Percentiles rank a stretch among this genome's conserved stretches.
phyloP scores from a whole-genome alignment of 345 rosid genomes.

The Gossypium arboreum region DNA sequence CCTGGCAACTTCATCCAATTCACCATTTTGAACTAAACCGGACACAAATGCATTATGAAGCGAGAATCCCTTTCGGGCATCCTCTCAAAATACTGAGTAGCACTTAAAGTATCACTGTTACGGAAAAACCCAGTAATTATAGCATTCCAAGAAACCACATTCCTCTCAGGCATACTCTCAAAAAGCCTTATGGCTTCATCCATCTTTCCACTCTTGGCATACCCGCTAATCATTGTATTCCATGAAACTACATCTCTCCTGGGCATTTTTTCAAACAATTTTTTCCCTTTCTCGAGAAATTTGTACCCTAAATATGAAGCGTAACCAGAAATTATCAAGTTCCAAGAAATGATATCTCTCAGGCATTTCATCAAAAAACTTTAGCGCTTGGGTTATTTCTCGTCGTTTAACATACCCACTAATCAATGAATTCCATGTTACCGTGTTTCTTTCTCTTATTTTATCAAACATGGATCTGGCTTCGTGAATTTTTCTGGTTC shows the following conservation, averaged over 20 bases:
- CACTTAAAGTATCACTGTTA: slow-evolving; percentile 14
- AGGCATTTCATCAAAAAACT: slow-evolving; percentile 18
- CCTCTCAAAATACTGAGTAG: slow-evolving; percentile 11
- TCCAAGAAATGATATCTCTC: slow-evolving; percentile 14
- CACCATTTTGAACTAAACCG: slow-evolving; percentile 12
- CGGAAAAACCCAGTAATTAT: slow-evolving; percentile 19
- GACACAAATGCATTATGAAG: slow-evolving; percentile 13
- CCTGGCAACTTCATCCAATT: slow-evolving; percentile 13
- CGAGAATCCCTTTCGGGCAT: slow-evolving; percentile 13
- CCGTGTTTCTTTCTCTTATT: slow-evolving; percentile 14
- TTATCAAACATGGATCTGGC: slow-evolving; percentile 18
- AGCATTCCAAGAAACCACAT: slow-evolving; percentile 23
- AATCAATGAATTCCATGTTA: slow-evolving; percentile 18
- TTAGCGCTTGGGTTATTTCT: slow-evolving; percentile 16
- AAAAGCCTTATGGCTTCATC: slow-evolving; percentile 15
- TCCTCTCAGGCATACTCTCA: slow-evolving; percentile 15
- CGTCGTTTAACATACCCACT: slow-evolving; percentile 14
- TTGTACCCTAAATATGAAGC: slow-evolving; percentile 6
- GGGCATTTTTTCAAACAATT: slow-evolving; percentile 19
- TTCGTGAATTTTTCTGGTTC: background rate
- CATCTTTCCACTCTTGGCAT: slow-evolving; percentile 19
- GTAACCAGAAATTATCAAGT: slow-evolving; percentile 17
- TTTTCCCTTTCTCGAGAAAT: slow-evolving; percentile 16
- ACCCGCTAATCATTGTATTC: slow-evolving; percentile 24
- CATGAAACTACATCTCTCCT: slow-evolving; percentile 6